Evolutionary conservation across 2,329 filamentous ascomycete genomes (phyloP), one percentile per base, ranked within the genome.

Genomic region (Alternaria sp.): DNA sequence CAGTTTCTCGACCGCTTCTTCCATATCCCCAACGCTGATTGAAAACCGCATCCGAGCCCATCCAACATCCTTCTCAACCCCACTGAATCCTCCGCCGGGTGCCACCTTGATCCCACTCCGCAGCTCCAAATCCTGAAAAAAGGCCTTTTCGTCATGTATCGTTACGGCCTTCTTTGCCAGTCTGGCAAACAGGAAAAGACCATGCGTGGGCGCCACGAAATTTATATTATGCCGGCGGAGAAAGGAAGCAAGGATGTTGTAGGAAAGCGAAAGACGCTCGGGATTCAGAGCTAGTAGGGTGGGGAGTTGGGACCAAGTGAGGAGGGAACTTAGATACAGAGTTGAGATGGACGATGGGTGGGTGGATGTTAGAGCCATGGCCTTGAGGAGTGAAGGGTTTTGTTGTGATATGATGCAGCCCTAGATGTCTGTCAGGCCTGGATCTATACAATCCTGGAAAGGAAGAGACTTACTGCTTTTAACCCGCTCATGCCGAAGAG

Each of bases 351-450:
- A 68, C 43, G 66, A 68, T 8, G 66, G 64, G 49, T 69, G 70
- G 5, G 62, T 44, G 5, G 67, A 66, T 1, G 72, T 55, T 4
- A 72, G 51, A 7, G 69, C 54, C 7, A 74, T 32, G 16, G 69
- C 65, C 0, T 47, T n/a, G 22, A 66, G 48, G n/a, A 76, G 63
- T 4, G 67, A 51, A 3, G 70, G 68, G 46, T 73, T 74, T 52
- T 71, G 67, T 39, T 76, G 74, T 11, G 74, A 71, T 24, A 76
- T 56, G 12, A 75, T 44, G 44, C 74, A 76, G 32, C 74, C 74
- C 74, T 76, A 16, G 18, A 14, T 34, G 11, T 48, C 6, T 30
- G 30, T 48, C 32, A 38, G 42, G 18, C n/a, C 64, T 42, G 47
- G 38, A 28, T 46, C n/a, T 24, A 42, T n/a, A 43, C 18, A 14